phyloP scores from a whole-genome alignment of 331 rosid genomes.

The Phaseolus coccineus region DNA sequence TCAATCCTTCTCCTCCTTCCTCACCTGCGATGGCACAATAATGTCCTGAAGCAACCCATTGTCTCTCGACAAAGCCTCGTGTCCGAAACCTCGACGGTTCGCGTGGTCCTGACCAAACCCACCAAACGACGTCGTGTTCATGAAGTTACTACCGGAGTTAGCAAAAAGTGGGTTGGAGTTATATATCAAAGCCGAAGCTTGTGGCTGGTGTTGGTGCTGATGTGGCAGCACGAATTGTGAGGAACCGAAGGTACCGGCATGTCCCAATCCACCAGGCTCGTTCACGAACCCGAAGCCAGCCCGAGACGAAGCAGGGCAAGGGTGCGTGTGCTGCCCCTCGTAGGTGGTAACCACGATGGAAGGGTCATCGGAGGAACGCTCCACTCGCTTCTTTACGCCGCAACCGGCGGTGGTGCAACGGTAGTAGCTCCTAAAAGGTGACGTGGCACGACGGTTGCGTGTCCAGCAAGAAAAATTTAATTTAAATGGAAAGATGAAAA shows the following conservation, averaged over 20 bases:
- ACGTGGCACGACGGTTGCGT: constrained; percentile 13
- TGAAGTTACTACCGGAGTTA: constrained; percentile 1
- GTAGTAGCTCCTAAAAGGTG: constrained; percentile 77
- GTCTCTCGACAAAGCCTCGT: constrained; percentile 47
- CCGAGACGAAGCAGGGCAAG: constrained; percentile 64
- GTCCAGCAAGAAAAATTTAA: constrained; percentile 34
- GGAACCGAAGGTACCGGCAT: not conserved
- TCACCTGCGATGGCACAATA: constrained; percentile 55
- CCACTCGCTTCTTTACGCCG: constrained; percentile 94
- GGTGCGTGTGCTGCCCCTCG: constrained; percentile 91
- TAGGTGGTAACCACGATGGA: constrained; percentile 79
- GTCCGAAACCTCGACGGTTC: constrained; percentile 30
- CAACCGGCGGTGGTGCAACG: constrained; percentile 85
- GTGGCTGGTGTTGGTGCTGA: constrained; percentile 35
- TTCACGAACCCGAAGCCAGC: constrained; percentile 40
- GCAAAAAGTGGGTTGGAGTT: constrained; percentile 46
- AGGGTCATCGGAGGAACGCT: constrained; percentile 72
- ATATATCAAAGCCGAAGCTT: constrained; percentile 43
- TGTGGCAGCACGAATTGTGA: constrained; percentile 19
- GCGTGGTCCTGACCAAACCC: constrained; percentile 43
- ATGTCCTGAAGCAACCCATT: constrained; percentile 89
- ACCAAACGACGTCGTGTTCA: constrained; percentile 45
- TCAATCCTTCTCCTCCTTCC: constrained; percentile 43
- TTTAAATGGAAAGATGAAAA: not conserved
- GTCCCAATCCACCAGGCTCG: not conserved